Base-by-base conservation (phyloP, 106 monocot genomes). In the Amphibolis antarctica region DNA sequence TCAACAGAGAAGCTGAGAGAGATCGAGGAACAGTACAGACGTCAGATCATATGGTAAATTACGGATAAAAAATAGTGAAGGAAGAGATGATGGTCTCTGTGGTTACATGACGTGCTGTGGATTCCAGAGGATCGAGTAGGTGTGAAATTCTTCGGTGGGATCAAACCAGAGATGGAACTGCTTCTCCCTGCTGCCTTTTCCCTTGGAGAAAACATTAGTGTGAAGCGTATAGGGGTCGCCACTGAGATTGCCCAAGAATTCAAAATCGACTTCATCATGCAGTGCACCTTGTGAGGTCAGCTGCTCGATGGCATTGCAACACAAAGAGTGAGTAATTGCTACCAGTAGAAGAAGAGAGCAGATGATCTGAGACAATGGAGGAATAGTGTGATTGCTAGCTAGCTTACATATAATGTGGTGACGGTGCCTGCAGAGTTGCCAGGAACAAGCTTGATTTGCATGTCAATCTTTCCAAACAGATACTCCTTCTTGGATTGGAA, bases 121-220 rank as follows among this genome's bases (percentile, higher is more conserved):
- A 26, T 71, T 71, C 71, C 71, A 71, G 12, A 71, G 62, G 30
- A 71, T 43, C 5, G 62, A 62, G 62, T 71, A 71, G 50, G 61
- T 71, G 62, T 71, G 71, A 51, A 71, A 71, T 36, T 71, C 71
- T 20, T 47, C 36, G 62, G 71, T 71, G 62, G 71, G 71, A 53
- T 71, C 71, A 43, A 71, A 71, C 71, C 71, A 71, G 51, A 71
- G 63, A 36, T 71, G 29, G 71, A 71, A 71, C 50, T 71, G 71
- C 63, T 71, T 62, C 62, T 71, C 71, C 22, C 50, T n/a, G 52
- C 54, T 63, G 0, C 71, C 71, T 50, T 71, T 71, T 23, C 71
- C 71, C 19, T 71, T 62, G 11, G 63, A 23, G 71, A 53, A 71
- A 42, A 71, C 71, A 27, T 71, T 63, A 36, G 71, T 71, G 71